phyloP scores from a whole-genome alignment of 768 basidiomycete species.

The Infundibulicybe gibba region DNA sequence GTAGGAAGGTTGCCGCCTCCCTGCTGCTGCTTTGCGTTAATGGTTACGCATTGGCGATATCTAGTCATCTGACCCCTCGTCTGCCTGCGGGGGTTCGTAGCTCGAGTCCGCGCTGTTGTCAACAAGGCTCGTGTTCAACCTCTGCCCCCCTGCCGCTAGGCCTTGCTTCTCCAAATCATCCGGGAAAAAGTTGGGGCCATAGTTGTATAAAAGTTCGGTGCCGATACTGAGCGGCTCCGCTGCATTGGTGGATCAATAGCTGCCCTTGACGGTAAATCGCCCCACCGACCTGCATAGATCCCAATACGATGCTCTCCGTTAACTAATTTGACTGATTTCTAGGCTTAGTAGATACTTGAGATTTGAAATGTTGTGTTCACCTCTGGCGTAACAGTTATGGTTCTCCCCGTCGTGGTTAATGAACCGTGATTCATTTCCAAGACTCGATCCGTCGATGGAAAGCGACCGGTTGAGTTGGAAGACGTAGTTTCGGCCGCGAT shows the following conservation, averaged over 20 bases:
- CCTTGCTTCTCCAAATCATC: neutral
- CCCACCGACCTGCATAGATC: constrained; percentile 49
- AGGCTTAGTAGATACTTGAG: no score
- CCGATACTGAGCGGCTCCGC: constrained; percentile 35
- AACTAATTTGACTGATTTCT: constrained; percentile 44
- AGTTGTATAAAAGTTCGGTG: constrained; percentile 54
- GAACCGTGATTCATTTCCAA: constrained; percentile 64
- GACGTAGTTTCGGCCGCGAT: constrained; percentile 57
- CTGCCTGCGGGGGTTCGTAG: no score
- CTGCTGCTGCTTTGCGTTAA: no score
- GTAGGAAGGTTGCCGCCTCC: no score
- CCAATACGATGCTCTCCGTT: constrained; percentile 69
- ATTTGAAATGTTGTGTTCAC: constrained; percentile 25
- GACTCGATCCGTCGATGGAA: constrained; percentile 50
- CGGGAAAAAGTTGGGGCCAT: constrained; percentile 48
- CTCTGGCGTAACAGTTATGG: constrained; percentile 42
- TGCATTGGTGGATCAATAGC: constrained; percentile 14
- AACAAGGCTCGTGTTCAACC: no score
- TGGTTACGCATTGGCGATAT: no score
- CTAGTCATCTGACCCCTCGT: no score
- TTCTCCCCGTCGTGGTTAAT: constrained; percentile 51
- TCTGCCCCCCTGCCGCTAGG: no score
- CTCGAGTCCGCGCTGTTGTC: no score
- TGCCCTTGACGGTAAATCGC: neutral
- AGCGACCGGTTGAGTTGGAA: constrained; percentile 47